Conservation (phyloP, 257 asterid genomes). For the Orobanche coerulescens region DNA sequence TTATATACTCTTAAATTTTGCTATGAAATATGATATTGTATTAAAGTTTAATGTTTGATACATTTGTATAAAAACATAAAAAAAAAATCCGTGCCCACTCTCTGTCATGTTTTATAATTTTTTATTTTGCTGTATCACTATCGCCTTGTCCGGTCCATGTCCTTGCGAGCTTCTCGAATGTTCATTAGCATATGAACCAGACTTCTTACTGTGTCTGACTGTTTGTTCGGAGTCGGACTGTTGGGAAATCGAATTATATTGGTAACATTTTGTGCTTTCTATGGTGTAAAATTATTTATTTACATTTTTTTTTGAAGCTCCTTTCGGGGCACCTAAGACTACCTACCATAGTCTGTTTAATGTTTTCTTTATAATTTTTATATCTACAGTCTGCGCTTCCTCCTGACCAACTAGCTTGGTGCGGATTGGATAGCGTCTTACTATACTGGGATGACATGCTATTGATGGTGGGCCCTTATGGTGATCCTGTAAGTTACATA, state of each 20-base stretch:
- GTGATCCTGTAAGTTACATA: constrained; percentile 79
- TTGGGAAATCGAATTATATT: neutral
- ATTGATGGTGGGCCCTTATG: constrained; percentile 91
- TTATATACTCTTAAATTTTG: too few species aligned
- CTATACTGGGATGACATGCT: constrained; percentile 95
- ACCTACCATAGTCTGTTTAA: constrained; percentile 11
- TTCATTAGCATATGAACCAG: neutral
- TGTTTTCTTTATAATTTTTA: constrained; percentile 10
- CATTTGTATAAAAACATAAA: too few species aligned
- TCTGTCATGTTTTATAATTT: too few species aligned
- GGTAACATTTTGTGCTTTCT: neutral
- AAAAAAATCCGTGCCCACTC: too few species aligned
- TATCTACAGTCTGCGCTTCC: constrained; percentile 74
- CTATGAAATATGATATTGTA: too few species aligned
- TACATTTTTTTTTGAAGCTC: neutral
- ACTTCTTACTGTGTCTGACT: neutral
- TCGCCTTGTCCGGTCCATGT: too few species aligned
- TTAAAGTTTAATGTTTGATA: too few species aligned
- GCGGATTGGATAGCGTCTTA: constrained; percentile 90
- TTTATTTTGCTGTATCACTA: too few species aligned
- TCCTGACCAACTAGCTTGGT: constrained; percentile 95
- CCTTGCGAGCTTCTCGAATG: neutral
- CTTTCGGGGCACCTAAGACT: constrained; percentile 3
- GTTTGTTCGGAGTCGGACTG: neutral
- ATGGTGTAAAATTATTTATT: neutral